A percentile compares a stretch with the other conserved stretches of the same genome.
phyloP scores from a whole-genome alignment of 2,329 filamentous ascomycete species.

The Ascosphaera apis region DNA sequence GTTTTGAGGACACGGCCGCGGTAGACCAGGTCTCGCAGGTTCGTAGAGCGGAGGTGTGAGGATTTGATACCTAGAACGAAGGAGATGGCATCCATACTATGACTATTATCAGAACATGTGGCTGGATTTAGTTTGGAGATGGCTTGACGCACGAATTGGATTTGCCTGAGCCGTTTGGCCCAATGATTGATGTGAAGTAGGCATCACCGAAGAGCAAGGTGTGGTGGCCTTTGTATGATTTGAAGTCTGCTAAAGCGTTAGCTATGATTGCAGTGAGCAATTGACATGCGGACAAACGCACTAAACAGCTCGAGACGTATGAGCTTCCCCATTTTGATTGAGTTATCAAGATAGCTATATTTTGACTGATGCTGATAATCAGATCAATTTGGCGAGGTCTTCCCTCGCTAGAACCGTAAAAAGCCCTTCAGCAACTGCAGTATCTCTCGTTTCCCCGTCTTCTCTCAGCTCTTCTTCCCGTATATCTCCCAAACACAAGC shows the following conservation, averaged over 20 bases:
- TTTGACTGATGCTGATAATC: neutral
- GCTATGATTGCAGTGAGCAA: neutral
- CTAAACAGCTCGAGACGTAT: slow-evolving; percentile 86
- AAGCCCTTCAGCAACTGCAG: too few relatives aligned
- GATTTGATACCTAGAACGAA: slow-evolving; percentile 98
- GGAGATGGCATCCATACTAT: slow-evolving; percentile 94
- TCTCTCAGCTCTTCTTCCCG: too few relatives aligned
- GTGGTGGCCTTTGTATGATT: slow-evolving; percentile 97
- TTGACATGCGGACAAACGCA: slow-evolving; percentile 24
- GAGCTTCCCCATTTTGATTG: slow-evolving; percentile 67
- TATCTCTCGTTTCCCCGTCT: too few relatives aligned
- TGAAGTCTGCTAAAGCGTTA: slow-evolving; percentile 50
- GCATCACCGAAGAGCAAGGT: slow-evolving; percentile 86
- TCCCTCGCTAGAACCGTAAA: too few relatives aligned
- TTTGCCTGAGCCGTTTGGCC: slow-evolving; percentile 97
- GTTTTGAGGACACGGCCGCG: slow-evolving; percentile 82
- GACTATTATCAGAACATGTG: slow-evolving; percentile 3
- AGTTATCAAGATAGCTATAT: neutral
- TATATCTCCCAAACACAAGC: too few relatives aligned
- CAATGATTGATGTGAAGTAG: slow-evolving; percentile 98
- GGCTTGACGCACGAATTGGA: slow-evolving; percentile 60
- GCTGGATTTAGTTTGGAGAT: neutral
- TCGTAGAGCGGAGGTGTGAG: slow-evolving; percentile 82
- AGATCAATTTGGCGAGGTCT: too few relatives aligned
- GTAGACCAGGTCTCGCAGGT: slow-evolving; percentile 87